Evolutionary conservation across 495 filamentous ascomycete genomes (phyloP).

Genomic region (Haplographium delicatum): DNA sequence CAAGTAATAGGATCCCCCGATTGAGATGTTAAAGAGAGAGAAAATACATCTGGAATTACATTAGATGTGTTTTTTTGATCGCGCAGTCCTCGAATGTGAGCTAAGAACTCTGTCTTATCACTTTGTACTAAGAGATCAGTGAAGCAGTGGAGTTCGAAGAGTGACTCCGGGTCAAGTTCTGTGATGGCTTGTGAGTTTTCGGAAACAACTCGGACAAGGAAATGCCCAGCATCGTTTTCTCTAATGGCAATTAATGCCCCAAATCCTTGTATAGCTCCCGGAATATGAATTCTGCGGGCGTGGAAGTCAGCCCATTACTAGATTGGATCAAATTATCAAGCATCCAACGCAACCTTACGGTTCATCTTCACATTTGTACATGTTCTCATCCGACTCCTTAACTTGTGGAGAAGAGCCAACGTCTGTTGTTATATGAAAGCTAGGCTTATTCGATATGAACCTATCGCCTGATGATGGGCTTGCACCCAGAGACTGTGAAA

Average conservation of each 20-base stretch:
- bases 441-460: conserved; percentile 1
- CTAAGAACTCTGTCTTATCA: conserved; percentile 11
- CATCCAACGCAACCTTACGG: neutral
- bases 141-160: conserved; percentile 16
- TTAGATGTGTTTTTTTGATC: neutral
- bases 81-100: neutral
- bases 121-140: conserved; percentile 5
- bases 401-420: neutral
- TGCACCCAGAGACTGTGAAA: neutral
- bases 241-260: conserved; percentile 16
- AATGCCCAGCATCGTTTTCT: conserved; percentile 3
- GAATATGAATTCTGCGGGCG: conserved; percentile 16
- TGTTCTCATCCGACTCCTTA: neutral
- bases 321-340: neutral
- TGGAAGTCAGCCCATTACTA: neutral
- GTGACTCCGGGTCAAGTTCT: conserved; percentile 7
- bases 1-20: neutral
- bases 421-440: neutral
- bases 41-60: conserved; percentile 14
- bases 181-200: conserved; percentile 13
- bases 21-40: conserved; percentile 5
- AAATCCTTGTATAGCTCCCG: conserved; percentile 20
- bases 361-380: conserved; percentile 6
- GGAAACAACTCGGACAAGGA: conserved; percentile 11
- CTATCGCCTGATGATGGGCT: neutral